Conservation (phyloP, 768 basidiomycete genomes). For the Harrya chromipes region DNA sequence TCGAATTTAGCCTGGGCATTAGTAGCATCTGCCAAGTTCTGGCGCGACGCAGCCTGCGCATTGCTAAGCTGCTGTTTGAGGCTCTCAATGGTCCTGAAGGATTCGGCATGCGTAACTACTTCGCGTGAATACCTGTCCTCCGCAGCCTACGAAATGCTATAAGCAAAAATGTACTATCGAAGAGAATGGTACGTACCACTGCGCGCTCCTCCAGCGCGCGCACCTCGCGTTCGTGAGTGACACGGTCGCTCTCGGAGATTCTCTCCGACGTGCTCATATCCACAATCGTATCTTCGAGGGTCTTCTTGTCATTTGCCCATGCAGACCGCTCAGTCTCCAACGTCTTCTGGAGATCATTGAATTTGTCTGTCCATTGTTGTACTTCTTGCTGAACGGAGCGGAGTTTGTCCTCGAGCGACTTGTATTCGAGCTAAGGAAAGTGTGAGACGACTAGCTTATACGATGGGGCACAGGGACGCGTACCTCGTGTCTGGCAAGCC, state of each 20-base stretch:
- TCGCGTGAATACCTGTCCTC: conserved; percentile 81
- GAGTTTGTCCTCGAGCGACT: conserved; percentile 61
- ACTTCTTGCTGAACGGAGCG: conserved; percentile 53
- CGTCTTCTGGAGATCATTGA: conserved; percentile 57
- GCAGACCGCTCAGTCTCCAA: conserved; percentile 67
- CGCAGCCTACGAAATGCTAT: conserved; percentile 46
- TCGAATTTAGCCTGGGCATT: conserved; percentile 72
- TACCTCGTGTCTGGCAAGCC: conserved; percentile 67
- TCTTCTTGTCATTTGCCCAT: conserved; percentile 79
- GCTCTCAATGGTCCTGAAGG: conserved; percentile 66
- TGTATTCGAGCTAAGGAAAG: conserved; percentile 53
- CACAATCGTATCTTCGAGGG: conserved; percentile 76
- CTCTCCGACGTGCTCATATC: conserved; percentile 77
- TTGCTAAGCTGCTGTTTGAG: conserved; percentile 61
- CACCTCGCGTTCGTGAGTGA: conserved; percentile 61
- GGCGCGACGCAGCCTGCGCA: conserved; percentile 52
- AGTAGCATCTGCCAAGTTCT: conserved; percentile 60
- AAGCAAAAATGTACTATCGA: neutral
- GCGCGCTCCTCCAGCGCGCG: conserved; percentile 66
- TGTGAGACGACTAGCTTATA: neutral
- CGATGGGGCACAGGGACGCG: conserved; percentile 1
- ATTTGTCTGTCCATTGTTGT: conserved; percentile 43
- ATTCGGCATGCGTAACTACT: conserved; percentile 81
- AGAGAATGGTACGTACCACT: conserved; percentile 41
- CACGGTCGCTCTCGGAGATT: conserved; percentile 59